Evolutionary conservation across 495 filamentous ascomycete genomes (phyloP).

Genomic region (Pyrenopolyporus hunteri): DNA sequence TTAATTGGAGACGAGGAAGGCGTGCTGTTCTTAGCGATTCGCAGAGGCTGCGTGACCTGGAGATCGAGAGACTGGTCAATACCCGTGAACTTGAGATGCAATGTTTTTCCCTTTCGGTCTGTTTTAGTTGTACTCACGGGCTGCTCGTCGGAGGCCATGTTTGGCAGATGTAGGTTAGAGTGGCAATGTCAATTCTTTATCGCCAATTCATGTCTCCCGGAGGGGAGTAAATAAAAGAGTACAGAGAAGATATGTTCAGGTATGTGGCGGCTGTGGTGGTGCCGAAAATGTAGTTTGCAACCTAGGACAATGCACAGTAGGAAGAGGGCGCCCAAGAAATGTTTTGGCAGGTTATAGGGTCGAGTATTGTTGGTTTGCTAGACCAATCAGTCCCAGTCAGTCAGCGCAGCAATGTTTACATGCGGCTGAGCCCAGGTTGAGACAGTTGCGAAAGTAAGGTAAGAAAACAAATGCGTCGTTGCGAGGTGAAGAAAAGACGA

Average conservation of each 20-base stretch:
- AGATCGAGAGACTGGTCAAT: constrained; percentile 10
- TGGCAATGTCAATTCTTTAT: constrained; percentile 13
- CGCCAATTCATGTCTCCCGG: constrained; percentile 25
- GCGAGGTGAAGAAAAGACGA: not conserved
- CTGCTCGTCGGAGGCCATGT: constrained; percentile 49
- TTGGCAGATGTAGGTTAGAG: constrained; percentile 9
- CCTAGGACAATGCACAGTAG: constrained; percentile 8
- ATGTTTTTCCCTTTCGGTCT: constrained; percentile 18
- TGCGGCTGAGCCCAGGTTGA: constrained; percentile 6
- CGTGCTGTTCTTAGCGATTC: constrained; percentile 59
- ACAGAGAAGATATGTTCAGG: constrained; percentile 12
- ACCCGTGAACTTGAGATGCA: no score
- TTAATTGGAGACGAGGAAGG: constrained; percentile 54
- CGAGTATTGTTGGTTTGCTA: constrained; percentile 12
- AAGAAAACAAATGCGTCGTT: not conserved
- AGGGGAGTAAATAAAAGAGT: constrained; percentile 4
- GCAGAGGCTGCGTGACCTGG: constrained; percentile 58
- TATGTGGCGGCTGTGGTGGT: constrained; percentile 2
- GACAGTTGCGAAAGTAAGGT: constrained; percentile 2
- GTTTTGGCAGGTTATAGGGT: constrained; percentile 2
- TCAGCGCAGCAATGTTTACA: constrained; percentile 25
- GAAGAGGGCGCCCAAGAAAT: constrained; percentile 16
- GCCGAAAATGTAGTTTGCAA: constrained; percentile 11
- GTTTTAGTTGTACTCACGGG: constrained; percentile 43
- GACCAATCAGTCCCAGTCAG: constrained; percentile 3